These are phyloP conservation scores for Arachis hypogaea DNA, from an alignment of 306 rosid species.

Conservation along the genomic window DNA sequence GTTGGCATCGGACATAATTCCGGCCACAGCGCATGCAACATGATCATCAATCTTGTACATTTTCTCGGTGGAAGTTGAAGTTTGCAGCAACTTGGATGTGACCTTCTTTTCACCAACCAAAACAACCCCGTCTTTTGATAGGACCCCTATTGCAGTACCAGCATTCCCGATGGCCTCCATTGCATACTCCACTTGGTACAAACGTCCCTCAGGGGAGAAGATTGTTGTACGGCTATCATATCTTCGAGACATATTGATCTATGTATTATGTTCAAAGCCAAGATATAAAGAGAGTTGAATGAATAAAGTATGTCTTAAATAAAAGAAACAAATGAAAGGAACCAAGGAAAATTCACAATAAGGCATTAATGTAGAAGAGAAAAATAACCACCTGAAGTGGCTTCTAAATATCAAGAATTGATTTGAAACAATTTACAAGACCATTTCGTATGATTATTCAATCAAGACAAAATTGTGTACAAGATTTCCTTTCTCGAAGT, in stretches of 20 bases:
- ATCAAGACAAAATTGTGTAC: background rate
- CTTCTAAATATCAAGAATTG: background rate
- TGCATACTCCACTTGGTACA: constrained; percentile 61
- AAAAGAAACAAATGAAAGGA: background rate
- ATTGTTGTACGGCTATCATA: constrained; percentile 64
- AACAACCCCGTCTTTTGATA: constrained; percentile 58
- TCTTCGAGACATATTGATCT: constrained; percentile 54
- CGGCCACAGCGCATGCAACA: constrained; percentile 60
- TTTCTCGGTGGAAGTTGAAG: constrained; percentile 58
- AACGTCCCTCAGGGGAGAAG: constrained; percentile 58
- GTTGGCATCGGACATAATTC: constrained; percentile 61
- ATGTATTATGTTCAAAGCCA: constrained; percentile 27
- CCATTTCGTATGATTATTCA: constrained; percentile 5
- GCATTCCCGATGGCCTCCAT: constrained; percentile 64
- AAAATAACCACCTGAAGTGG: background rate
- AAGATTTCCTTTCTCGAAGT: background rate
- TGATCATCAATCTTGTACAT: constrained; percentile 64
- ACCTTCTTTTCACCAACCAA: constrained; percentile 59
- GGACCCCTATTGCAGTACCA: constrained; percentile 59
- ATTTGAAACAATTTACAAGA: constrained; percentile 19
- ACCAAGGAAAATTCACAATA: background rate
- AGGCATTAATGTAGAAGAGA: background rate
- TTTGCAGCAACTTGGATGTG: constrained; percentile 59
- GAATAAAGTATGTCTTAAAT: constrained; percentile 19
- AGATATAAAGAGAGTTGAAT: constrained; percentile 16